Evolutionary conservation across 1,139 yeast genomes (phyloP).

Genomic region (Nakaseomyces nivariensis): DNA sequence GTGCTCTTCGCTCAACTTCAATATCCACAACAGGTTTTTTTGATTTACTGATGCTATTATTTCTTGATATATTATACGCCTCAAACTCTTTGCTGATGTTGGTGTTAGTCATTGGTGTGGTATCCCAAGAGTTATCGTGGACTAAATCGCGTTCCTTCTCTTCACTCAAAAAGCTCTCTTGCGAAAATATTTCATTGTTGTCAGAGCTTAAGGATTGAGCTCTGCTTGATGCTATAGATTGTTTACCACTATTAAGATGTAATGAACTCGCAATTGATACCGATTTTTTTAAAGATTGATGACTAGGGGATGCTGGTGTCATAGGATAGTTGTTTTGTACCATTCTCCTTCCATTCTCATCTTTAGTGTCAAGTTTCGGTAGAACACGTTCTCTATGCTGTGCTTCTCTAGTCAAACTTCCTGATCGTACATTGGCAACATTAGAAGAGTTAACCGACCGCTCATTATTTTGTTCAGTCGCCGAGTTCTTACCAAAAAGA

Average conservation of each 20-base stretch:
- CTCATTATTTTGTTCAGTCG: not conserved
- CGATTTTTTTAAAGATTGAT: not conserved
- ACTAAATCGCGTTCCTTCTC: slow-evolving; percentile 10
- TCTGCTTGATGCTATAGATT: slow-evolving; percentile 12
- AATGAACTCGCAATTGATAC: slow-evolving; percentile 1
- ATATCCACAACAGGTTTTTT: not conserved
- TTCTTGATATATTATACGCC: not conserved
- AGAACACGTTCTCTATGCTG: not conserved
- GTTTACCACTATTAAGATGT: slow-evolving; percentile 9
- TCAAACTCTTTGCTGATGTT: not conserved
- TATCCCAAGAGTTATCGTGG: not conserved
- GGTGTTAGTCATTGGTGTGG: not conserved
- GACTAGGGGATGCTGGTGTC: not conserved
- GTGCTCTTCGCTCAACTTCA: not conserved
- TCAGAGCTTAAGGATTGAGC: slow-evolving; percentile 11
- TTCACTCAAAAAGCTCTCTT: slow-evolving; percentile 14
- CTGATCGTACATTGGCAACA: slow-evolving; percentile 3
- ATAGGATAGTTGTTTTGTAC: not conserved
- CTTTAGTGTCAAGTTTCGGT: not conserved
- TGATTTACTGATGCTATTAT: not conserved
- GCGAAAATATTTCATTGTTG: slow-evolving; percentile 9
- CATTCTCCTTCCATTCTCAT: not conserved
- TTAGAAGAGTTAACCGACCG: not conserved
- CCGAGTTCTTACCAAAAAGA: slow-evolving; percentile 15
- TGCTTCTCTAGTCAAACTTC: not conserved